Percentiles rank a stretch among this genome's conserved stretches.
phyloP scores from a whole-genome alignment of 2,329 filamentous ascomycete species.

The Microdochium paspali region DNA sequence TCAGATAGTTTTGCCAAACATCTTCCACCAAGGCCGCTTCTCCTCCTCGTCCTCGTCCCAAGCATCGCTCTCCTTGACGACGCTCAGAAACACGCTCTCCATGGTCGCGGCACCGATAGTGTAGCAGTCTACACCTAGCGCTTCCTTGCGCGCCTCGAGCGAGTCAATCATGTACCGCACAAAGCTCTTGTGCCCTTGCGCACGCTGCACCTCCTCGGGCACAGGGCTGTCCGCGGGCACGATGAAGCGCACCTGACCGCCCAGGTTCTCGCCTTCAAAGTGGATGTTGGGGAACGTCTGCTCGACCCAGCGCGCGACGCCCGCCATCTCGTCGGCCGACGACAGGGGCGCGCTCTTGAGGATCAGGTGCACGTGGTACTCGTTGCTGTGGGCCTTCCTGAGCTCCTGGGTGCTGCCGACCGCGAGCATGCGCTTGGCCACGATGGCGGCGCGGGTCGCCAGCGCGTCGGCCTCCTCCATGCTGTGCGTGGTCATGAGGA shows the following conservation, averaged over 20 bases:
- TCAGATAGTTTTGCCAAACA: background rate
- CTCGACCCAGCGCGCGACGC: conserved; percentile 35
- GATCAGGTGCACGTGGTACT: conserved; percentile 17
- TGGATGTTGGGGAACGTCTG: conserved; percentile 39
- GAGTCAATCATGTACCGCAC: conserved; percentile 24
- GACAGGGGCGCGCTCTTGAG: conserved; percentile 12
- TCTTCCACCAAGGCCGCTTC: conserved; percentile 10
- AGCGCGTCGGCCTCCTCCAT: conserved; percentile 78
- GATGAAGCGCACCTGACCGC: conserved; percentile 57
- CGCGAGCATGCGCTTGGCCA: conserved; percentile 12
- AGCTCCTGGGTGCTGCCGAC: conserved; percentile 14
- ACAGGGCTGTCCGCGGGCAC: conserved; percentile 32
- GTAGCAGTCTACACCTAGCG: conserved; percentile 54
- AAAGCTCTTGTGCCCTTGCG: conserved; percentile 8
- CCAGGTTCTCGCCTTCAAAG: conserved; percentile 48
- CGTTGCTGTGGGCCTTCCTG: conserved; percentile 14
- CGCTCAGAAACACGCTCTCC: conserved; percentile 61
- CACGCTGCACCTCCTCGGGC: conserved; percentile 4
- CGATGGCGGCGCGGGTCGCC: conserved; percentile 58
- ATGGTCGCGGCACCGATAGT: conserved; percentile 57
- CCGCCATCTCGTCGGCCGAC: conserved; percentile 8
- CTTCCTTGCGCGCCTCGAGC: conserved; percentile 46
- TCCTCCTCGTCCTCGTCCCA: conserved; percentile 36
- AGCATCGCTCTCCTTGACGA: conserved; percentile 54
- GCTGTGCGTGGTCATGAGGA: conserved; percentile 67